Conservation (phyloP, 305 asterid genomes). For the Euphrasia arctica region DNA sequence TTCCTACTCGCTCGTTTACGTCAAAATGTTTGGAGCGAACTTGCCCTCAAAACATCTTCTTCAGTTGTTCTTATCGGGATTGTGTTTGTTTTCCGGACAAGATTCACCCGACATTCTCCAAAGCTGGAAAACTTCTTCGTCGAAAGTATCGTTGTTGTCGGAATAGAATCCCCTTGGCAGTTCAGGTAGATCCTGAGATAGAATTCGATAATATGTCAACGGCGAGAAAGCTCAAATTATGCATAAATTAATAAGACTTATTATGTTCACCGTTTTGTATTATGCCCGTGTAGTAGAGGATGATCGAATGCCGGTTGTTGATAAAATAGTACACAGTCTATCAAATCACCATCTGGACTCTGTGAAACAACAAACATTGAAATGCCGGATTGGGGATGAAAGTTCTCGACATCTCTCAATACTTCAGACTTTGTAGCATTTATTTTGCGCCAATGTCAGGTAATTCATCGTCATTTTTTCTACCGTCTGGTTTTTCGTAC, state of each 20-base stretch:
- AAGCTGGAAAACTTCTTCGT: constrained; percentile 52
- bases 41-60: constrained; percentile 42
- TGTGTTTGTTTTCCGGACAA: constrained; percentile 48
- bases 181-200: constrained; percentile 65
- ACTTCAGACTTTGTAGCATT: no score
- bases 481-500: no score
- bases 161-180: constrained; percentile 50
- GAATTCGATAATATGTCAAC: neutral
- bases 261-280: constrained; percentile 30
- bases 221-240: constrained; percentile 29
- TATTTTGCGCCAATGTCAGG: no score
- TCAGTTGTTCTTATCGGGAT: constrained; percentile 45
- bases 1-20: constrained; percentile 25
- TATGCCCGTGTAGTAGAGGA: constrained; percentile 64
- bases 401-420: no score
- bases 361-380: neutral
- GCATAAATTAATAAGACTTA: neutral
- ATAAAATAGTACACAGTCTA: constrained; percentile 78
- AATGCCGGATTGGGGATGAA: no score
- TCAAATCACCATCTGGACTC: constrained; percentile 87
- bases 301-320: constrained; percentile 92
- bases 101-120: constrained; percentile 37
- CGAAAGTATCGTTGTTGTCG: constrained; percentile 12
- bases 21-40: constrained; percentile 43
- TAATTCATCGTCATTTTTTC: no score